A percentile compares a stretch with the other conserved stretches of the same genome.
Evolutionary conservation across 1,139 yeast species (phyloP).

Genomic region (Debaryomyces robertsiae): DNA sequence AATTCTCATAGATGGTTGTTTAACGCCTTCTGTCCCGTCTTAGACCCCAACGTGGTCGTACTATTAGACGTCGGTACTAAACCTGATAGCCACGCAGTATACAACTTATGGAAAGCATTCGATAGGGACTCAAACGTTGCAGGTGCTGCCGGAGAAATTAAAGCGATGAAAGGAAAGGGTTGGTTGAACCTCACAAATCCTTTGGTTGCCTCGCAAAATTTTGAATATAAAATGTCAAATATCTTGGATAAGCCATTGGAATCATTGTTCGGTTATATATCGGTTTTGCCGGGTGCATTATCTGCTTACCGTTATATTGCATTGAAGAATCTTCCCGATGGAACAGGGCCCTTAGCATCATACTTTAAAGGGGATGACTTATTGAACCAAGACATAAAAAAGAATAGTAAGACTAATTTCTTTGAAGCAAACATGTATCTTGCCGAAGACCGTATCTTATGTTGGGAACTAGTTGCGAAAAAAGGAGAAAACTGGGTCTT

Average conservation of each 20-base stretch:
- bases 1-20: slow-evolving; percentile 96
- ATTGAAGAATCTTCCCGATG: slow-evolving; percentile 78
- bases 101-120: slow-evolving; percentile 95
- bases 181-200: slow-evolving; percentile 84
- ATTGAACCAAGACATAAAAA: slow-evolving; percentile 31
- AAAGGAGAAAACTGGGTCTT: slow-evolving; percentile 86
- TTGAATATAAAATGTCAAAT: slow-evolving; percentile 95
- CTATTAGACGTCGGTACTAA: slow-evolving; percentile 91
- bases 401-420: slow-evolving; percentile 60
- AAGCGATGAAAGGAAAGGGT: slow-evolving; percentile 88
- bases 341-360: slow-evolving; percentile 87
- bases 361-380: slow-evolving; percentile 89
- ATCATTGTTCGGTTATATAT: slow-evolving; percentile 87
- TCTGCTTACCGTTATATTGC: slow-evolving; percentile 95
- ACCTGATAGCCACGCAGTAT: slow-evolving; percentile 81
- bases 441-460: slow-evolving; percentile 94
- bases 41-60: slow-evolving; percentile 86
- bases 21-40: slow-evolving; percentile 85
- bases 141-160: slow-evolving; percentile 97
- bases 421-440: slow-evolving; percentile 96
- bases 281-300: slow-evolving; percentile 94
- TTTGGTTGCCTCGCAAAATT: slow-evolving; percentile 92
- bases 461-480: slow-evolving; percentile 97
- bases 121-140: slow-evolving; percentile 95
- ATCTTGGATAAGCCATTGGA: slow-evolving; percentile 94